Conservation (phyloP, 805 yeast species). For the Suhomyces sp. region DNA sequence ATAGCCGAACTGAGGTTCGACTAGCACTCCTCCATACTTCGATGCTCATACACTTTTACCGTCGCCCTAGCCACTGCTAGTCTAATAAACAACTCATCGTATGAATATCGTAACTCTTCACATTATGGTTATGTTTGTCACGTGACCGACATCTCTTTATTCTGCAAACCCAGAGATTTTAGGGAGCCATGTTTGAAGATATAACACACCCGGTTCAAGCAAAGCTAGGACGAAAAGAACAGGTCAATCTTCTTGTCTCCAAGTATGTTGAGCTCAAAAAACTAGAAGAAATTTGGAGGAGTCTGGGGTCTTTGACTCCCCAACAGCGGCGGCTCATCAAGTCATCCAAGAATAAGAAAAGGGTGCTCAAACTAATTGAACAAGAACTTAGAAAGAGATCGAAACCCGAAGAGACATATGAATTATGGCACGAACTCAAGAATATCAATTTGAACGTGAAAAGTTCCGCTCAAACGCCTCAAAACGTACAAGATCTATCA, state of each 20-base stretch:
- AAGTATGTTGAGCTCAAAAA: conserved; percentile 18
- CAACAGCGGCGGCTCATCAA: conserved; percentile 10
- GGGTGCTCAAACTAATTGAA: conserved; percentile 21
- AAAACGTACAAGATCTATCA: conserved; percentile 8
- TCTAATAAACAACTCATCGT: too few relatives aligned
- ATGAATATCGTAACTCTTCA: too few relatives aligned
- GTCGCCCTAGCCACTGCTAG: too few relatives aligned
- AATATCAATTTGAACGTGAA: conserved; percentile 14
- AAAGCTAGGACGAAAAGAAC: neutral
- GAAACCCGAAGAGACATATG: conserved; percentile 33
- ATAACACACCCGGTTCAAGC: neutral
- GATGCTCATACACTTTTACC: too few relatives aligned
- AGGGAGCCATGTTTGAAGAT: conserved; percentile 6
- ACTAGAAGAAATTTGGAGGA: conserved; percentile 10
- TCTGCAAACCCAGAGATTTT: too few relatives aligned
- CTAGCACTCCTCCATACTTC: too few relatives aligned
- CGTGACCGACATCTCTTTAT: neutral
- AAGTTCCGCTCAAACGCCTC: neutral
- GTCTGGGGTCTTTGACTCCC: neutral
- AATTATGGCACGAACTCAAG: conserved; percentile 27
- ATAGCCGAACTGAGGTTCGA: too few relatives aligned
- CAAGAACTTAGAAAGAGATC: conserved; percentile 21
- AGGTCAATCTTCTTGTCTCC: conserved; percentile 6
- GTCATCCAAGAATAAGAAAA: conserved; percentile 7
- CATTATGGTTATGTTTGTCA: too few relatives aligned